These are phyloP conservation scores for Biscogniauxia sp. DNA, from an alignment of 2,329 filamentous ascomycete species.

Conservation along the genomic window DNA sequence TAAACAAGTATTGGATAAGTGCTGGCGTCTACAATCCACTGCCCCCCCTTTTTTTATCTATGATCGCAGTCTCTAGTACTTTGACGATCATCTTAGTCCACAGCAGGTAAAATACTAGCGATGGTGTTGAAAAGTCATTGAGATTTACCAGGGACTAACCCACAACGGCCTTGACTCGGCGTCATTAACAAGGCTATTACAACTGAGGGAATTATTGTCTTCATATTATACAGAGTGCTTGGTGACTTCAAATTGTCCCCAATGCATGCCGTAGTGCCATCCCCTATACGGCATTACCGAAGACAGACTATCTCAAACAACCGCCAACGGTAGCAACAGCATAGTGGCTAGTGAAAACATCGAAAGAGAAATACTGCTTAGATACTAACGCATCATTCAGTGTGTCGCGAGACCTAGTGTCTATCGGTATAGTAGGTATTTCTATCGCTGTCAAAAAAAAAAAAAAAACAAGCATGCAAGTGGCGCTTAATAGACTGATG, in stretches of 20 bases:
- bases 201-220: too few species aligned
- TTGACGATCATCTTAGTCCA: not conserved
- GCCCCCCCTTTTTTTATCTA: not conserved
- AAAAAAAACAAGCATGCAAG: not conserved
- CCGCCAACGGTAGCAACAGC: not conserved
- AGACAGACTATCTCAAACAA: not conserved
- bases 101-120: not conserved
- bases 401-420: not conserved
- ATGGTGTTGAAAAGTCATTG: not conserved
- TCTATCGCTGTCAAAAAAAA: not conserved
- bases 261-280: too few species aligned
- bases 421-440: not conserved
- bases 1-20: not conserved
- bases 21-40: not conserved
- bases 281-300: too few species aligned
- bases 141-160: not conserved
- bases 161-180: not conserved
- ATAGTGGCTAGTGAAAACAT: not conserved
- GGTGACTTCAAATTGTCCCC: too few species aligned
- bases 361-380: not conserved
- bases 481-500: not conserved
- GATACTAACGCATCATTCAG: not conserved
- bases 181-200: not conserved
- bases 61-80: not conserved
- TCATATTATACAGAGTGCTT: too few species aligned